A percentile compares a stretch with the other conserved stretches of the same genome.
Evolutionary conservation across 495 filamentous ascomycete species (phyloP).

Genomic region (Penicillium cinerascens): DNA sequence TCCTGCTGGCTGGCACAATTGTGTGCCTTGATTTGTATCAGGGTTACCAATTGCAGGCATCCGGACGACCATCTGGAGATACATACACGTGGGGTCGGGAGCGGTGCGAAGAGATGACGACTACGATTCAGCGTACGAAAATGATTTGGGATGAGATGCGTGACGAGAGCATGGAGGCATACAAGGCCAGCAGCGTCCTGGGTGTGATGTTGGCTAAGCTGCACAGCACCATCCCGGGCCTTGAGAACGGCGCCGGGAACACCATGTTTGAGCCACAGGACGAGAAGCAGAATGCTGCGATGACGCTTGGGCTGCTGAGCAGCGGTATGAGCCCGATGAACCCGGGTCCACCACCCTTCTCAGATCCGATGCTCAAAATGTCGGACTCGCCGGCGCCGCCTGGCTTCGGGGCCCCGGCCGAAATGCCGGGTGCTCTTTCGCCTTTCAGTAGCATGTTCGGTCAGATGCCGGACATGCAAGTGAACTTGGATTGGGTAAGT

Average conservation of each 20-base stretch:
- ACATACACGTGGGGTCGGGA: conserved; percentile 65
- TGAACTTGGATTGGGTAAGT: conserved; percentile 77
- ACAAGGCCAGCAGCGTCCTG: conserved; percentile 74
- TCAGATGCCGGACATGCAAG: conserved; percentile 58
- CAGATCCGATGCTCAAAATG: conserved; percentile 32
- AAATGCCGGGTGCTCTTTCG: conserved; percentile 42
- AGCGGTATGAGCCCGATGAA: conserved; percentile 65
- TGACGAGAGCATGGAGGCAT: conserved; percentile 81
- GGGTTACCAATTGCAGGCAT: conserved; percentile 31
- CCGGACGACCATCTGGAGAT: conserved; percentile 45
- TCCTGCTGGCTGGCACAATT: conserved; percentile 85
- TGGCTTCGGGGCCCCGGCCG: conserved; percentile 35
- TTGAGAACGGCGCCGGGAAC: conserved; percentile 22
- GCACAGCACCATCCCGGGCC: conserved; percentile 36
- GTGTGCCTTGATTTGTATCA: conserved; percentile 76
- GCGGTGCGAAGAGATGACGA: conserved; percentile 71
- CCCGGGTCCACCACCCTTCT: conserved; percentile 31
- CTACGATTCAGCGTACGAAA: conserved; percentile 64
- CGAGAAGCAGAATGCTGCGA: conserved; percentile 63
- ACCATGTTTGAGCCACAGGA: conserved; percentile 35
- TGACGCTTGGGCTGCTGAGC: conserved; percentile 77
- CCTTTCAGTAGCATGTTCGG: conserved; percentile 56
- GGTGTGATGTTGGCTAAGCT: conserved; percentile 77
- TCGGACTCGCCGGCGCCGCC: conserved; percentile 28
- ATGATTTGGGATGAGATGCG: conserved; percentile 74